Conservation (phyloP, 495 filamentous ascomycete species). For the Hypoxylon cercidicola region DNA sequence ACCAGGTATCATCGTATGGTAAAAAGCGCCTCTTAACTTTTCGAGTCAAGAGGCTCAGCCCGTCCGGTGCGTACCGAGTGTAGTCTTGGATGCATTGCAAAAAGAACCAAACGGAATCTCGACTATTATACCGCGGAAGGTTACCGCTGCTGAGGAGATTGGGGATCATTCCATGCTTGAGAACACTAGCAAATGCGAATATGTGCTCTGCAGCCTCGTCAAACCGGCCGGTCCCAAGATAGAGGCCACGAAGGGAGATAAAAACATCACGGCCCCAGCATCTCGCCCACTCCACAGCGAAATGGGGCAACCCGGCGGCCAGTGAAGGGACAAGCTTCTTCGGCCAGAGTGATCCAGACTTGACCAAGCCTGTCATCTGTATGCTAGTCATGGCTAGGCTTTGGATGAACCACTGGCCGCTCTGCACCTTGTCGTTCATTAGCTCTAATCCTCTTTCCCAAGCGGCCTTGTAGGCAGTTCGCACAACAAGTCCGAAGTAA, state of each 20-base stretch:
- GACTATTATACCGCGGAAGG: slow-evolving; percentile 93
- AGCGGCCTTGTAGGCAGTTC: slow-evolving; percentile 85
- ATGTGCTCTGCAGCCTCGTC: slow-evolving; percentile 93
- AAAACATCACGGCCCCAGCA: slow-evolving; percentile 99
- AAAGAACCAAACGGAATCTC: slow-evolving; percentile 98
- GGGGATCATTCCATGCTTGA: slow-evolving; percentile 99
- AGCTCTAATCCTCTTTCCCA: slow-evolving; percentile 80
- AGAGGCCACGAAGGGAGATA: slow-evolving; percentile 91
- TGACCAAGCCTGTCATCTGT: slow-evolving; percentile 88
- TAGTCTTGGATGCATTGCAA: slow-evolving; percentile 96
- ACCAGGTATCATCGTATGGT: slow-evolving; percentile 95
- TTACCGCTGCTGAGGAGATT: slow-evolving; percentile 90
- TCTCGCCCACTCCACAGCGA: slow-evolving; percentile 90
- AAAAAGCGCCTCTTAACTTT: slow-evolving; percentile 87
- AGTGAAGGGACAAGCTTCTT: slow-evolving; percentile 83
- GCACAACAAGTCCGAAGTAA: slow-evolving; percentile 90
- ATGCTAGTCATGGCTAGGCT: slow-evolving; percentile 88
- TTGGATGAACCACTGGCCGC: slow-evolving; percentile 86
- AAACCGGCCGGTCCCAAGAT: slow-evolving; percentile 87
- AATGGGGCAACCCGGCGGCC: slow-evolving; percentile 95
- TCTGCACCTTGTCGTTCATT: slow-evolving; percentile 77
- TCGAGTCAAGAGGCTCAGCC: slow-evolving; percentile 76
- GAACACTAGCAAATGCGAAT: slow-evolving; percentile 91
- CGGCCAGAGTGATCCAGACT: slow-evolving; percentile 90
- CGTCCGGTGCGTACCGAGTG: slow-evolving; percentile 81